Evolutionary conservation across 495 filamentous ascomycete genomes (phyloP).

Genomic region (Podospora comata): DNA sequence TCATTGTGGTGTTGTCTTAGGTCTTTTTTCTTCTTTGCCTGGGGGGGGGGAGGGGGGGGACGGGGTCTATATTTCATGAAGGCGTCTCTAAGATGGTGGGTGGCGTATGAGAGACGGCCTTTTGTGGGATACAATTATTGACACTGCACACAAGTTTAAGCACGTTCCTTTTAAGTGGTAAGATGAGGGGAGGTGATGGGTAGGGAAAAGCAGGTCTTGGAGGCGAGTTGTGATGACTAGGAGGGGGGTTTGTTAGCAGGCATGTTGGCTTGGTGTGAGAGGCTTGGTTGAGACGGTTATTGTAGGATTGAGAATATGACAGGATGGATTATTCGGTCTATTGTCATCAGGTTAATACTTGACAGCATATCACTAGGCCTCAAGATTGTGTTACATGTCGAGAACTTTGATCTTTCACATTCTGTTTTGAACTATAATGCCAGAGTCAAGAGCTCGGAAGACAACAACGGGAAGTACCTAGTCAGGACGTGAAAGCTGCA

Average conservation of each 20-base stretch:
- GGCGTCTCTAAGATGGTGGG: background rate
- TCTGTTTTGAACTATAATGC: no score
- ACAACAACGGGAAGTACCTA: no score
- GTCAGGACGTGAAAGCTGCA: no score
- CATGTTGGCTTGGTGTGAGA: no score
- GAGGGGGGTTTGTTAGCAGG: background rate
- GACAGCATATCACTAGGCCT: no score
- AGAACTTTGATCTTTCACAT: no score
- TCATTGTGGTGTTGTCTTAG: background rate
- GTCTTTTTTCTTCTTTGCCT: background rate
- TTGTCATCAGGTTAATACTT: no score
- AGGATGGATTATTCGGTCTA: background rate
- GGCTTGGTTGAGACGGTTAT: background rate
- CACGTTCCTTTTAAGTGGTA: background rate
- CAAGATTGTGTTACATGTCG: no score
- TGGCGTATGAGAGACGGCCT: background rate
- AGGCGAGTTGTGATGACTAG: background rate
- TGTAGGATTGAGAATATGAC: background rate
- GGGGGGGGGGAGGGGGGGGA: no score
- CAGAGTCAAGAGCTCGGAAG: no score
- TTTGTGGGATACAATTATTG: background rate
- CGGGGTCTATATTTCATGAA: background rate
- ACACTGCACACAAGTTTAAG: background rate
- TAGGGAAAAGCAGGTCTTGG: background rate
- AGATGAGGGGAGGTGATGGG: background rate